Evolutionary conservation across 768 basidiomycete species (phyloP), one percentile per base, ranked within the genome.

Genomic region (Collybia mongolica): DNA sequence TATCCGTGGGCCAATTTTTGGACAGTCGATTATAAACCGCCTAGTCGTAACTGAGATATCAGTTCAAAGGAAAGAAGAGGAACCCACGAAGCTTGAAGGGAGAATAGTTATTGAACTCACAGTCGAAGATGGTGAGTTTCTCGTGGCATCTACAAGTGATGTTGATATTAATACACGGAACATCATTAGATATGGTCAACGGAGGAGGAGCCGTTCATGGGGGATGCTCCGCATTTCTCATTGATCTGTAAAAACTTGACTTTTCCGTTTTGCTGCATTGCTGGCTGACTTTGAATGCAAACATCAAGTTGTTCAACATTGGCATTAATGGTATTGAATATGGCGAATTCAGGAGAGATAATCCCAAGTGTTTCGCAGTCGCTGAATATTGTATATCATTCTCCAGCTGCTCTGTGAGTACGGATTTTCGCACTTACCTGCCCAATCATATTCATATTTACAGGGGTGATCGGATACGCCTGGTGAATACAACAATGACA

Each of bases 141-240:
- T 8, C 23, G 37, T 6, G 23, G 11, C 22, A 9, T 9, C 9
- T 28, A 28, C 2, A 11, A 32, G 5, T 32, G 11, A 14, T 11
- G 32, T n/a, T 9, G 7, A 3, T 3, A 9, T 9, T 32, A 12
- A 32, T 12, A 32, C 5, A 12, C 28, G 2, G 28, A 11, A 14
- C 29, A 14, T 19, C 11, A 15, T 23, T 19, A 83, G 82, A 83
- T 52, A 83, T 84, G 81, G 44, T 83, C 7, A 83, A 83, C 52
- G 69, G 66, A 17, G 55, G 44, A 3, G 71, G 72, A n/a, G 71
- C 61, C 37, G 55, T 84, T 1, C 83, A 84, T 42, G 82, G 82
- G 20, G 81, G 74, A 17, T 84, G 82, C 54, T 70, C 76, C 2
- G 81, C 78, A 0, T 71, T 76, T 46, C 62, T 84, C 3, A 72